Evolutionary conservation across 768 basidiomycete genomes (phyloP).

Genomic region (Macrolepiota fuliginosa): DNA sequence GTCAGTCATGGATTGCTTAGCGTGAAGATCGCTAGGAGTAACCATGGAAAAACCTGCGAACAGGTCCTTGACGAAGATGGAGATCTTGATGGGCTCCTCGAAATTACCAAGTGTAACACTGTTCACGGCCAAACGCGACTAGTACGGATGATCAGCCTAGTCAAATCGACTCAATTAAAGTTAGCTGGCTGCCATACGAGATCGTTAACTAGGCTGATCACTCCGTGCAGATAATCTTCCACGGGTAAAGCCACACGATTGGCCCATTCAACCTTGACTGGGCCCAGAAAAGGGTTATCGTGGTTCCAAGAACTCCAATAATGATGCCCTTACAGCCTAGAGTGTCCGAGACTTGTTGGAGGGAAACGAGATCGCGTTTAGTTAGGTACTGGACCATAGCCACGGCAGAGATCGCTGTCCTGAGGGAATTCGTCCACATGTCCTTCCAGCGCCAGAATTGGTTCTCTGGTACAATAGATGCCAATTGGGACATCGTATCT

Average conservation of each 20-base stretch:
- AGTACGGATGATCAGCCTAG: background rate
- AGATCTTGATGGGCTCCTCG: conserved; percentile 75
- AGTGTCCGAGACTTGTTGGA: conserved; percentile 46
- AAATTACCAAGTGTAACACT: conserved; percentile 81
- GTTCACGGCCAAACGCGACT: conserved; percentile 82
- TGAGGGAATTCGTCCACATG: conserved; percentile 72
- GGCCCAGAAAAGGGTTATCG: conserved; percentile 1
- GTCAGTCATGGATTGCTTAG: background rate
- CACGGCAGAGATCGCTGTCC: conserved; percentile 64
- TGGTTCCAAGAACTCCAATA: background rate
- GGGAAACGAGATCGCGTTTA: conserved; percentile 53
- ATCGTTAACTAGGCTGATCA: conserved; percentile 79
- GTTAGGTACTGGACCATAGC: conserved; percentile 66
- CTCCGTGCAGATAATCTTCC: conserved; percentile 81
- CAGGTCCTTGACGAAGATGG: conserved; percentile 74
- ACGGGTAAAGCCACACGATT: conserved; percentile 60
- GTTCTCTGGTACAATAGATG: conserved; percentile 58
- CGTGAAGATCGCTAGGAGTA: background rate
- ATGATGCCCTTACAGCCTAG: conserved; percentile 60
- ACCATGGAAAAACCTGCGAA: conserved; percentile 88
- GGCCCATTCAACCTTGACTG: conserved; percentile 71
- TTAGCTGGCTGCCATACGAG: conserved; percentile 44
- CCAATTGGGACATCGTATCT: conserved; percentile 49
- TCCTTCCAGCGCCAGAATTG: conserved; percentile 87
- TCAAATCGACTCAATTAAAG: background rate